These are phyloP conservation scores for Phytopythium ostracodes DNA, from an alignment of 352 stramenopile genomes.

Conservation along the genomic window DNA sequence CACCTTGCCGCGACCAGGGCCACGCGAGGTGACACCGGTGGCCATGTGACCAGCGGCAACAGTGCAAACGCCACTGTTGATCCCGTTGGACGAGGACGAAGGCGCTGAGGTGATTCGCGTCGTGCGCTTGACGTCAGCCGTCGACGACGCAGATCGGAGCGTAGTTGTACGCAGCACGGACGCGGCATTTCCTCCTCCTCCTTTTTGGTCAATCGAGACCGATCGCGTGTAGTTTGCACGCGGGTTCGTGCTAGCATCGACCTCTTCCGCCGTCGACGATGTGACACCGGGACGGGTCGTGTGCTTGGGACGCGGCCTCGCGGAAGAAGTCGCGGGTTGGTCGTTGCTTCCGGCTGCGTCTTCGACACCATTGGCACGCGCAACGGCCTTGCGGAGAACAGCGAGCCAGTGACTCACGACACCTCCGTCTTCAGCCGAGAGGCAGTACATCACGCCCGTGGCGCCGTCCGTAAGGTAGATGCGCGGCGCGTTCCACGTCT, in stretches of 20 bases:
- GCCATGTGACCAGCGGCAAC: not conserved
- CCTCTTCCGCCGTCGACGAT: slow-evolving; percentile 1
- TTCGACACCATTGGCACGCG: slow-evolving; percentile 20
- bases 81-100: slow-evolving; percentile 3
- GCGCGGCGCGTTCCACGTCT: slow-evolving; percentile 84
- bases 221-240: slow-evolving; percentile 9
- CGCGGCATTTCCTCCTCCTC: not conserved
- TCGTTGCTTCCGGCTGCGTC: not conserved
- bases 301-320: slow-evolving; percentile 3
- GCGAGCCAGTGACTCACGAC: slow-evolving; percentile 72
- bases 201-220: slow-evolving; percentile 4
- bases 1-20: slow-evolving; percentile 29
- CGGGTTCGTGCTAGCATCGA: slow-evolving; percentile 1
- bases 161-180: not conserved
- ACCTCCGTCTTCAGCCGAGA: slow-evolving; percentile 66
- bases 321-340: not conserved
- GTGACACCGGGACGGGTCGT: not conserved
- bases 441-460: slow-evolving; percentile 78
- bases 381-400: slow-evolving; percentile 54
- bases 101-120: slow-evolving; percentile 22
- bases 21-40: slow-evolving; percentile 10
- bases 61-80: not conserved
- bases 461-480: slow-evolving; percentile 80
- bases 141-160: slow-evolving; percentile 3
- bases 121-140: slow-evolving; percentile 15